Percentiles rank a stretch among this genome's conserved stretches.
phyloP scores from a whole-genome alignment of 352 stramenopile genomes.

The Lagenidium giganteum region DNA sequence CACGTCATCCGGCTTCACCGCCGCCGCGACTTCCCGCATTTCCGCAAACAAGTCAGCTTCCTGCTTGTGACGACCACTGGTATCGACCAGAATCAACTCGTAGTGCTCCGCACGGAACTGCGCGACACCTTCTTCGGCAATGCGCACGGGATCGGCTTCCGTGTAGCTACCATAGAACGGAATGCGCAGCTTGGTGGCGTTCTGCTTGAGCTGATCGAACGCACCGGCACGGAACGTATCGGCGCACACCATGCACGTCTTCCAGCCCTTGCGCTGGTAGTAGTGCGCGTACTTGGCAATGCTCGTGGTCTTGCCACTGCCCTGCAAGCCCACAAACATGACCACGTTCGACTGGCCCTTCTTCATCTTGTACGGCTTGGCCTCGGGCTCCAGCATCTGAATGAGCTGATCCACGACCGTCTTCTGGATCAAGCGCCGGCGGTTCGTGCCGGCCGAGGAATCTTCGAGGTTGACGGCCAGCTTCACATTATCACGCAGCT shows the following conservation, averaged over 20 bases:
- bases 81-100: constrained; percentile 99
- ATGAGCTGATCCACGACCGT: constrained; percentile 88
- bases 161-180: constrained; percentile 99
- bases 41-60: constrained; percentile 98
- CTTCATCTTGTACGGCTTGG: constrained; percentile 87
- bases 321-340: constrained; percentile 94
- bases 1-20: constrained; percentile 94
- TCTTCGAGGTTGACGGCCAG: constrained; percentile 83
- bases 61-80: constrained; percentile 97
- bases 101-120: constrained; percentile 97
- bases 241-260: constrained; percentile 99
- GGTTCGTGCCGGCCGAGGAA: constrained; percentile 69
- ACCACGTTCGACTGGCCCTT: constrained; percentile 90
- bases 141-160: constrained; percentile 96
- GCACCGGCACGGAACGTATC: constrained; percentile 98
- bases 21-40: constrained; percentile 97
- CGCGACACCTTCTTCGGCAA: constrained; percentile 96
- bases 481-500: constrained; percentile 89
- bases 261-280: constrained; percentile 97
- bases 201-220: constrained; percentile 99
- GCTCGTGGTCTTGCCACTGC: constrained; percentile 98
- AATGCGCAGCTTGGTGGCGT: constrained; percentile 97
- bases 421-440: constrained; percentile 88
- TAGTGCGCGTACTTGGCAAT: constrained; percentile 99
- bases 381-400: constrained; percentile 83